Evolutionary conservation across 768 basidiomycete species (phyloP), one percentile per base, ranked within the genome.

Genomic region (Russula foetens): DNA sequence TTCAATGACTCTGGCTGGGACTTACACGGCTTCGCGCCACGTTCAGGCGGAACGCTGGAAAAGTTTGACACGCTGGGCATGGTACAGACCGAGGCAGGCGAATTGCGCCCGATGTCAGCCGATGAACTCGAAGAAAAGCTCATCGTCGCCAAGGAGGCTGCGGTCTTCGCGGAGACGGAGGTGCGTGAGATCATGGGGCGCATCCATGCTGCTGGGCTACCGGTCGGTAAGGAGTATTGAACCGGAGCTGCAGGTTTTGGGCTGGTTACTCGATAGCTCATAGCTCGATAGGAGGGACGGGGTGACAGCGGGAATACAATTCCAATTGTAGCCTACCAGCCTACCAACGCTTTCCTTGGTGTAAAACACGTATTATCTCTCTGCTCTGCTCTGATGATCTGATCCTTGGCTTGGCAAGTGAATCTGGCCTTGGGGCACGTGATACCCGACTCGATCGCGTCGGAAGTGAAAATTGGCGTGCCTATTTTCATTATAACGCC

Each of bases 1-100:
- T 87, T 90, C 76, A 92, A 92, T 66, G 90, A 93, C 72, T 84
- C 79, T 62, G 90, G 91, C 24, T 92, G 90, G 90, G 91, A 90
- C 70, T 78, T 79, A 12, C 74, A 80, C 60, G 79, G 76, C 4
- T 84, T 86, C 68, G 72, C 91, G 69, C 90, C 90, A 39, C 82
- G 82, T n/a, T 71, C 81, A 28, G 84, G 87, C 29, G 82, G 84
- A 63, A 85, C 88, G 2, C 72, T 90, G 45, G 76, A 75, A 60
- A 79, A 83, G 35, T 92, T 90, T 64, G 87, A 89, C 62, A 77
- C 73, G 52, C 80, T 92, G 58, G 84, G 85, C 3, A 44, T 46
- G 50, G 69, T 81, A 60, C 69, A 82, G 2, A 80, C 79, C 56
- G 72, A 76, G 60, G 77, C 77, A 29, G 75, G 71, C 17, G 67